Base-by-base conservation (phyloP, 768 basidiomycete species). In the Lentinula edodes region DNA sequence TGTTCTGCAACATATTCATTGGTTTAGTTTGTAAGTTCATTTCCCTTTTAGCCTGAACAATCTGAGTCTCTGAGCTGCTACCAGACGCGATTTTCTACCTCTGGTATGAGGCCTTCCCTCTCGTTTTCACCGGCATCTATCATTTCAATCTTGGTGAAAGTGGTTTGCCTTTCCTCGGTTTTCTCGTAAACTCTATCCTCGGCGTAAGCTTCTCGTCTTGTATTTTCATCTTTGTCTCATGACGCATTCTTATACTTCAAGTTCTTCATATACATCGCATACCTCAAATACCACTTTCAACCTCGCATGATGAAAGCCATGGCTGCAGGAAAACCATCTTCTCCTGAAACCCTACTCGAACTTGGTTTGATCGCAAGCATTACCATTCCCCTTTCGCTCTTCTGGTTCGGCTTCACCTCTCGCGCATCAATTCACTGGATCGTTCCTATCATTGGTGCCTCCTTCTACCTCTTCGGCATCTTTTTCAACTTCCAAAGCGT, bases 381-480 rank as follows among this genome's bases (percentile, higher is more conserved):
- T 34, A 65, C 73, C 62, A 69, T 76, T 28, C 74, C 74, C 0
- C 68, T 71, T 32, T 69, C 66, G 41, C 62, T 76, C 59, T 70
- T 76, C 60, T 69, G 71, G 63, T 76, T 76, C 61, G 74, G 74
- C 48, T 73, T 71, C 65, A 67, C 73, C 6, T 68, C 70, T 18
- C 66, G 64, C 6, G 46, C 65, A 20, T 64, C 61, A 59, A 61
- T 76, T 0, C 73, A 71, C 53, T 75, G 75, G 75, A 76, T 76
- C 42, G 70, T 69, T 1, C 73, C 74, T 34, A 63, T 72, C 59
- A 68, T 75, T 58, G 74, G 71, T 13, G 70, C 73, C 6, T 64
- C 70, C 16, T 63, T 75, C n/a, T 75, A 73, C 63, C 62, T 69
- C 42, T 64, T 70, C 3, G 72, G 73, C 16, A 67, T 72, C 18